Percentiles rank a stretch among this genome's conserved stretches.
phyloP scores from a whole-genome alignment of 441 rosid genomes.

The Omphalea diandra region DNA sequence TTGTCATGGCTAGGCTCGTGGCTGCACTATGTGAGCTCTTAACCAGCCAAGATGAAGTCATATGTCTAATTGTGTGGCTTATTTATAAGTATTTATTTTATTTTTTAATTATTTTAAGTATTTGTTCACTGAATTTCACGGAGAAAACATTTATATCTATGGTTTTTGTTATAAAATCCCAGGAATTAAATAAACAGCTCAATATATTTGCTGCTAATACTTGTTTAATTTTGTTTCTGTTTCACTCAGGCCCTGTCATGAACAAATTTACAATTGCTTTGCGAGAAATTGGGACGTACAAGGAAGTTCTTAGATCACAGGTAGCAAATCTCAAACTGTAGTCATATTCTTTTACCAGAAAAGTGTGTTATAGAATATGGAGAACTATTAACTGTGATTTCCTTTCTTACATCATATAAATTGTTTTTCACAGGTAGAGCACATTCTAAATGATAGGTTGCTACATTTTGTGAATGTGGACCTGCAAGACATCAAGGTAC shows the following conservation, averaged over 20 bases:
- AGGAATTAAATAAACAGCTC: background rate
- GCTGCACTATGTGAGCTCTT: background rate
- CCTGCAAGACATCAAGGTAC: constrained; percentile 95
- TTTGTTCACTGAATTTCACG: background rate
- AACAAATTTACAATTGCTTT: constrained; percentile 94
- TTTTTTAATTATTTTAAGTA: background rate
- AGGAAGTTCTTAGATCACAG: constrained; percentile 97
- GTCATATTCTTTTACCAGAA: background rate
- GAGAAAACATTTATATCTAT: background rate
- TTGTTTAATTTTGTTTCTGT: background rate
- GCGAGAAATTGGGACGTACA: constrained; percentile 96
- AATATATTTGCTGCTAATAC: constrained; percentile 1
- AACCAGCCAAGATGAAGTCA: constrained; percentile 5
- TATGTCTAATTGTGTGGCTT: background rate
- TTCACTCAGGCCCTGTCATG: constrained; percentile 83
- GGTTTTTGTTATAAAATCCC: background rate
- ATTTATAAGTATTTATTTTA: background rate
- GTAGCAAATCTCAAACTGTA: constrained; percentile 29
- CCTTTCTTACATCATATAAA: background rate
- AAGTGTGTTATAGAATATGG: background rate
- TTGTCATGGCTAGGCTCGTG: background rate
- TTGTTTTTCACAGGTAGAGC: constrained; percentile 64
- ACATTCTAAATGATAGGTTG: constrained; percentile 86
- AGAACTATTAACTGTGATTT: constrained; percentile 7
- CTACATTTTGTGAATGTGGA: constrained; percentile 83